Conservation (phyloP, 306 rosid species). For the Cucumis cinereus region DNA sequence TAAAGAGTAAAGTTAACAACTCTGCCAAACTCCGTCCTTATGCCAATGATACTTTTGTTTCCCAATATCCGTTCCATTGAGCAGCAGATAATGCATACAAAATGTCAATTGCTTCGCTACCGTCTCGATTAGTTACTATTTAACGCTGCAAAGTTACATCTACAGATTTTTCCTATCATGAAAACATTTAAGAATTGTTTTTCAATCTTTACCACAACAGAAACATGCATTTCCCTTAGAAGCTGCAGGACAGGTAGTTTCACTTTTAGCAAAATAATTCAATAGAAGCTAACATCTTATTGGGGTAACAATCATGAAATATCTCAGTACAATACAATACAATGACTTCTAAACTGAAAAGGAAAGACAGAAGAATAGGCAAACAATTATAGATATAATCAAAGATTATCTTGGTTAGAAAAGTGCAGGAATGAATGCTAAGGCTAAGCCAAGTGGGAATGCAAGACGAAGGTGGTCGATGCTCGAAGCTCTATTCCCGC, state of each 20-base stretch:
- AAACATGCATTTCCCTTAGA: not conserved
- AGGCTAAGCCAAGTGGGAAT: slow-evolving; percentile 13
- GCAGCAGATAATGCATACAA: too few relatives aligned
- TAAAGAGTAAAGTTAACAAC: too few relatives aligned
- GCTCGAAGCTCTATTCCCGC: slow-evolving; percentile 8
- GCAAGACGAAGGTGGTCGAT: not conserved
- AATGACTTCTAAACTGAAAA: not conserved
- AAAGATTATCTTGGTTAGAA: slow-evolving; percentile 2
- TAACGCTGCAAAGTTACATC: not conserved
- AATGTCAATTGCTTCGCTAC: not conserved
- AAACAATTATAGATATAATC: not conserved
- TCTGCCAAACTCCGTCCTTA: too few relatives aligned
- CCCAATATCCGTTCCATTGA: too few relatives aligned
- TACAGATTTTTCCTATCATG: not conserved
- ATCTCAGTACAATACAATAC: slow-evolving; percentile 5
- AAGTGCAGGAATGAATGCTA: slow-evolving; percentile 14
- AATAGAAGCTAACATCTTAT: not conserved
- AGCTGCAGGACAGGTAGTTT: not conserved
- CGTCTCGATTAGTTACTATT: not conserved
- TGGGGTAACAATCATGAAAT: not conserved
- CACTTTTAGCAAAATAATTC: not conserved
- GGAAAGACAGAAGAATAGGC: not conserved
- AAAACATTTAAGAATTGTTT: not conserved
- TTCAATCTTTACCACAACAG: not conserved
- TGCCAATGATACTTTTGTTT: too few relatives aligned